Percentiles rank a stretch among this genome's conserved stretches.
phyloP scores from a whole-genome alignment of 2,329 filamentous ascomycete genomes.

The Aspergillus nomiae region DNA sequence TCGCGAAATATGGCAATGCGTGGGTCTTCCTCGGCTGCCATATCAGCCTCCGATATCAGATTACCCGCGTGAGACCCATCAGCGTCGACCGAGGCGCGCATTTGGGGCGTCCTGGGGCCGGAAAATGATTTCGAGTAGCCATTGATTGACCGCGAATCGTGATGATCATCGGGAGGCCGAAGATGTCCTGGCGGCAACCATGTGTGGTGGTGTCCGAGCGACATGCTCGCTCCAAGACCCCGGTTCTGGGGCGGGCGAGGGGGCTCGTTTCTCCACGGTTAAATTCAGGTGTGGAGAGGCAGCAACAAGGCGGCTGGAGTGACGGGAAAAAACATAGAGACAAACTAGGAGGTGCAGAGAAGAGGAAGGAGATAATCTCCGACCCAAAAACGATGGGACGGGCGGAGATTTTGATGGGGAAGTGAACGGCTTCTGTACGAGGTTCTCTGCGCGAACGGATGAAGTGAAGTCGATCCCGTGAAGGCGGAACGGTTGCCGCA shows the following conservation, averaged over 20 bases:
- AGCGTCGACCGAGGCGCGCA: constrained; percentile 46
- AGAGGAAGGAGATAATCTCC: constrained; percentile 31
- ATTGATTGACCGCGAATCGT: constrained; percentile 45
- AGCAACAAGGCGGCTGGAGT: constrained; percentile 26
- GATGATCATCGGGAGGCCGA: constrained; percentile 63
- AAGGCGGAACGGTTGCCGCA: constrained; percentile 34
- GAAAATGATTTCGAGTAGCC: constrained; percentile 45
- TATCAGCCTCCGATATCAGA: constrained; percentile 53
- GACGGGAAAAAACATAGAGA: constrained; percentile 38
- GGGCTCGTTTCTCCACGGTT: constrained; percentile 49
- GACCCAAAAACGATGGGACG: constrained; percentile 35
- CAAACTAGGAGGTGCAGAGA: constrained; percentile 22
- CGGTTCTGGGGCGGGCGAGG: constrained; percentile 48
- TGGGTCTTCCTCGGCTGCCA: constrained; percentile 69
- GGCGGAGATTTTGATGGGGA: constrained; percentile 41
- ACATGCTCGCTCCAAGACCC: constrained; percentile 60
- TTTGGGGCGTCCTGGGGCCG: constrained; percentile 47
- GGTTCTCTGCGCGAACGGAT: constrained; percentile 44
- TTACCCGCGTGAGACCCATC: constrained; percentile 50
- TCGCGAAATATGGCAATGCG: constrained; percentile 73
- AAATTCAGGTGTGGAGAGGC: constrained; percentile 35
- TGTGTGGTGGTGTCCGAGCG: constrained; percentile 67
- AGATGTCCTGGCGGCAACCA: constrained; percentile 65
- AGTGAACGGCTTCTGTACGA: constrained; percentile 39
- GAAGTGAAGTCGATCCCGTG: constrained; percentile 40